Base-by-base conservation (phyloP, 768 basidiomycete species). In the Russula dissimulans region DNA sequence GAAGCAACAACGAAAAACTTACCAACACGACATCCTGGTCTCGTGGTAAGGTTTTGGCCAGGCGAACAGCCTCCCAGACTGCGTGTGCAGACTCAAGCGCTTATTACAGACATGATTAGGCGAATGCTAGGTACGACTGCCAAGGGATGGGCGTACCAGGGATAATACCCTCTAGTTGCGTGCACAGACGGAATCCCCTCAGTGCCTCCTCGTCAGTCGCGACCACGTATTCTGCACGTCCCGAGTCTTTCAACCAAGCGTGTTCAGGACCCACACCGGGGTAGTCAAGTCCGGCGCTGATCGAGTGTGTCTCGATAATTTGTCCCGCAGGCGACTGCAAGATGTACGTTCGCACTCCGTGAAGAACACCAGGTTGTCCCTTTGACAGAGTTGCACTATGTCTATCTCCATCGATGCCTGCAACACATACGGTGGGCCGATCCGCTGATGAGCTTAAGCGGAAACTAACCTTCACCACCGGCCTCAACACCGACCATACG, bases 241-340 rank as follows among this genome's bases (percentile, higher is more conserved):
- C 89, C 4, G 87, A 88, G 69, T 97, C 94, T 74, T 97, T 97
- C 70, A 99, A 77, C 88, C 91, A 97, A 48, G 95, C 89, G 70
- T 98, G 97, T 73, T 99, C 97, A 9, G 97, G 97, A 22, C 97
- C 97, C 51, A 99, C 95, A 64, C 94, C 94, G 29, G 94, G 94
- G 74, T 97, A 97, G 73, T 97, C 94, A 46, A 97, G 77, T 18
- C 95, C 94, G 51, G 95, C 95, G 66, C 91, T 95, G 73, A 99
- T 87, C 4, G 95, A 97, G 74, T 98, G 94, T 9, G 95, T 97
- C 73, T 97, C 95, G 64, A 89, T 83, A 71, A 99, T 95, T 74
- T 99, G 97, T 44, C 97, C 97, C 12, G 82, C 82, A 31, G 78
- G 70, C 29, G 88, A 87, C 70, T 99, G 97, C 17, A 99, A 80